Evolutionary conservation across 768 basidiomycete genomes (phyloP), one percentile per base, ranked within the genome.

Genomic region (Boletus rex-veris): DNA sequence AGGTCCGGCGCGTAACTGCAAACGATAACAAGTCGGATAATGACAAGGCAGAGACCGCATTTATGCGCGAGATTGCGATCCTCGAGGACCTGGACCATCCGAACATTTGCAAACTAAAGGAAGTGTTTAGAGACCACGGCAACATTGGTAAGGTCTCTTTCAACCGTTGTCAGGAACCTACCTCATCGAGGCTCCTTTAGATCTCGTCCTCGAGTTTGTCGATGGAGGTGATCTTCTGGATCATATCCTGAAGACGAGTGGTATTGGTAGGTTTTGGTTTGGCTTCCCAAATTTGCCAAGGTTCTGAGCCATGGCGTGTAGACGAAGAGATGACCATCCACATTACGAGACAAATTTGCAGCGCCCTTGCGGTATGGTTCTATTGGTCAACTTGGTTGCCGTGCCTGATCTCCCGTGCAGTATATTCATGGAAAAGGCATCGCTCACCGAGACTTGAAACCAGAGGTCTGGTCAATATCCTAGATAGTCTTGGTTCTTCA

Each of bases 381-480:
- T 28, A 19, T 15, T n/a, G 10, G 18, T 48, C 10, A 26, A 16
- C 10, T 42, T 26, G 38, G 31, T 7, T 21, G 16, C 7, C 31
- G 15, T 50, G 3, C 9, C 55, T 62, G 18, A 69, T 18, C 12
- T 39, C 24, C 31, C 42, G 11, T 36, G 15, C 53, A 77, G 77
- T 90, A 88, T 60, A 83, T 90, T 46, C 90, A 90, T 55, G 75
- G 74, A 8, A 75, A 83, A 63, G 88, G 86, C 15, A 86, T 99
- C 42, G 81, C 92, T 0, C 96, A 98, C 71, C 88, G 97, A 42
- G 97, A 99, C 69, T 73, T 98, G 42, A 97, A 97, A 69, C 95
- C 96, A 1, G 88, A 90, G 74, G 85, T 84, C 26, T 48, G 42
- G 41, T 21, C 37, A 28, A n/a, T 11, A 37, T 38, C 28, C 18